Evolutionary conservation across 1,284 basidiomycete genomes (phyloP), one percentile per base, ranked within the genome.

Genomic region (Crucibulum cyathiforme): DNA sequence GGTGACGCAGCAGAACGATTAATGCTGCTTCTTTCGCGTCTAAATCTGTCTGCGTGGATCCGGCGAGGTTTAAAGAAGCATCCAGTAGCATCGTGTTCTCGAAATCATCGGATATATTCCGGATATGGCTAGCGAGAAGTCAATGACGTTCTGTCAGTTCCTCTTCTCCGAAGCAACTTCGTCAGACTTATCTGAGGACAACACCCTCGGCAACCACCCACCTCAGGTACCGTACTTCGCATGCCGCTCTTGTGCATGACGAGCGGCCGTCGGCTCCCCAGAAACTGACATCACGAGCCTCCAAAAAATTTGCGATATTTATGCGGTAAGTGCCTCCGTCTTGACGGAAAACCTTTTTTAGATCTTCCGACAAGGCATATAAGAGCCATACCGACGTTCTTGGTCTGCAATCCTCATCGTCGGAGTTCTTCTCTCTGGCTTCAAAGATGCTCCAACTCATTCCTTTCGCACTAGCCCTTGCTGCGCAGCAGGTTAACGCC

Each of bases 401-500:
- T 24, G 24, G 24, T 24, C 24, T 24, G 24, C 4, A 24, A 4
- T 24, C 24, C 24, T 24, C 24, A 4, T 24, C 24, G 2, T 24
- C 2, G 24, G 2, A 24, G 24, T 24, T 24, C 24, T 24, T 43
- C 13, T 17, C 39, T 43, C 39, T 15, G 31, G 36, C 13, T 12
- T 54, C 38, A 19, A 57, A 51, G 50, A 71, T 71, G 70, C 59
- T 70, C 54, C 61, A 59, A 54, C 48, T 70, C 46, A 58, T 59
- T 50, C 60, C 71, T 58, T 62, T 73, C 51, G 69, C 67, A 58
- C 58, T 76, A 39, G 68, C 68, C 31, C 61, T 74, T 34, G 54
- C 66, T 46, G 70, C 71, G 24, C 64, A 65, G 48, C 58, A 58
- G 12, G 78, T 65, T 5, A 59, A 72, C 36, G 78, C 78, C 6